These are phyloP conservation scores for Paramecium sonneborni DNA, from an alignment of 73 alveolate genomes.

Conservation along the genomic window DNA sequence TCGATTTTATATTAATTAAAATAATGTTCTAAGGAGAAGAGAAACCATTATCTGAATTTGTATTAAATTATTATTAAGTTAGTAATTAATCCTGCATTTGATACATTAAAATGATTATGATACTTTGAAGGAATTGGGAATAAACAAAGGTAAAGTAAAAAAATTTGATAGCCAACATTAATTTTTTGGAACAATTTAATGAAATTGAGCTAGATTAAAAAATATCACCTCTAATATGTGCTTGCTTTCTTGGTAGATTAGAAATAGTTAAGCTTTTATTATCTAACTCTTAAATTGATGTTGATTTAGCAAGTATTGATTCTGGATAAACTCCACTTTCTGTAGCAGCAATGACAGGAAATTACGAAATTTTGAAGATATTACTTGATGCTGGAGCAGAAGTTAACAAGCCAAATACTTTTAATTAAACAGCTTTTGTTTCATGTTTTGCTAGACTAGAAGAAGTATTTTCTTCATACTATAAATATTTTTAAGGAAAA, in stretches of 20 bases:
- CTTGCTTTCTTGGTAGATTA: conserved; percentile 74
- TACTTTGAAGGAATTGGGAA: not conserved
- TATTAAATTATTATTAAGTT: not conserved
- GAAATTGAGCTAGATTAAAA: conserved; percentile 78
- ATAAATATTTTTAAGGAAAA: not conserved
- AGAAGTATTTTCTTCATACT: conserved; percentile 30
- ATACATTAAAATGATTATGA: not conserved
- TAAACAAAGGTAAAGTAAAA: not conserved
- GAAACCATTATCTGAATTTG: not conserved
- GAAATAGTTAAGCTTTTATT: conserved; percentile 71
- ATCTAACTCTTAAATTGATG: conserved; percentile 72
- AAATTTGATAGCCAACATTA: conserved; percentile 35
- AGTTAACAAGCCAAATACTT: conserved; percentile 66
- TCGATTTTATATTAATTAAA: too few relatives aligned
- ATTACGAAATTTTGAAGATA: conserved; percentile 73
- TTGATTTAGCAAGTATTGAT: conserved; percentile 76
- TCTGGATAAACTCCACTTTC: conserved; percentile 74
- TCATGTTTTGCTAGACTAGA: conserved; percentile 76
- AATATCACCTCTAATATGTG: conserved; percentile 77
- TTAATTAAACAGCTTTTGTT: conserved; percentile 71
- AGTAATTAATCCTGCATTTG: not conserved
- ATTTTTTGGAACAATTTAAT: conserved; percentile 67
- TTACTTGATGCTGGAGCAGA: conserved; percentile 80
- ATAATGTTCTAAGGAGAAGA: not conserved
- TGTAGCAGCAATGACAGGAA: conserved; percentile 80